These are phyloP conservation scores for Lichtheimia ramosa DNA, from an alignment of 371 early-diverging fungal species.

Conservation along the genomic window DNA sequence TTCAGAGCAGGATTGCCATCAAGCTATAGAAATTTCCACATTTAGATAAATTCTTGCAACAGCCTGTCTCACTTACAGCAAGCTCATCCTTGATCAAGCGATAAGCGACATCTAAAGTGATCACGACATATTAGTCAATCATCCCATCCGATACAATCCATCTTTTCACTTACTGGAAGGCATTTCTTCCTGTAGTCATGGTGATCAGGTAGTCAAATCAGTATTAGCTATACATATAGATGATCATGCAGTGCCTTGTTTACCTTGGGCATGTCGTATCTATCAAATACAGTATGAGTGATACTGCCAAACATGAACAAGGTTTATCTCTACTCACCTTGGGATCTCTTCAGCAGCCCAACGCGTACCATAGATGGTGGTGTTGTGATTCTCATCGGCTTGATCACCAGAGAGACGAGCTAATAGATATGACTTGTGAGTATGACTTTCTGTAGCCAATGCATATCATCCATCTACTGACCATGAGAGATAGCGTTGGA, in stretches of 20 bases:
- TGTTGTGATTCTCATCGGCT: constrained; percentile 23
- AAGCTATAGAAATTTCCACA: constrained; percentile 27
- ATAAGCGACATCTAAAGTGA: constrained; percentile 38
- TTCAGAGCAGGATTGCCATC: constrained; percentile 73
- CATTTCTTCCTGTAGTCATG: constrained; percentile 38
- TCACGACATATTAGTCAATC: background rate
- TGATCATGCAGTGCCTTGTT: background rate
- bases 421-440: background rate
- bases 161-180: constrained; percentile 32
- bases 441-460: background rate
- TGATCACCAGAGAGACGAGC: constrained; percentile 9
- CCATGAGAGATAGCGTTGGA: constrained; percentile 10
- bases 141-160: background rate
- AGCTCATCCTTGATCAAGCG: constrained; percentile 47
- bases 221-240: background rate
- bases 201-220: background rate
- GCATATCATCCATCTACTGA: background rate
- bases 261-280: constrained; percentile 47
- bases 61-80: constrained; percentile 26
- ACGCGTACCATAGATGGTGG: constrained; percentile 42
- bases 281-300: background rate
- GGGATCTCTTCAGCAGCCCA: constrained; percentile 49
- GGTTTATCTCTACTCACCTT: constrained; percentile 20
- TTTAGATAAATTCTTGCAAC: too few species aligned
- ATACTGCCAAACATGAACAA: background rate